phyloP scores from a whole-genome alignment of 257 asterid species.

The Forsythia viridissima region DNA sequence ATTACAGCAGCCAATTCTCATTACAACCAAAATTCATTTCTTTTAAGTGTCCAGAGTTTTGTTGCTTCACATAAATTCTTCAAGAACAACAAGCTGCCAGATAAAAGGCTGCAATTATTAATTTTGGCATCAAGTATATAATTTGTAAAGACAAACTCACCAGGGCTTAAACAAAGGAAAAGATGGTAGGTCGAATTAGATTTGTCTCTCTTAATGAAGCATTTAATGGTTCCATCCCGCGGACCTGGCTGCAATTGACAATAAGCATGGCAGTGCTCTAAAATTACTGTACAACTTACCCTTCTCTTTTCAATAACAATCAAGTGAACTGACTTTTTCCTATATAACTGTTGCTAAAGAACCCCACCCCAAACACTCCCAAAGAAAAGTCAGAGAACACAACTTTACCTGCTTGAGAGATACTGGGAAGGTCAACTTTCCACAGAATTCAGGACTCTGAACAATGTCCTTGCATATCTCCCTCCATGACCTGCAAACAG shows the following conservation, averaged over 20 bases:
- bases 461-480: slow-evolving; percentile 80
- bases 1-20: neutral
- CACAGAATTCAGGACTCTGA: slow-evolving; percentile 58
- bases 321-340: slow-evolving; percentile 1
- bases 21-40: neutral
- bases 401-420: slow-evolving; percentile 74
- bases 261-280: neutral
- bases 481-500: slow-evolving; percentile 90
- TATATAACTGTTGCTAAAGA: neutral
- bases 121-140: neutral
- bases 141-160: slow-evolving; percentile 30
- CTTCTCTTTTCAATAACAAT: slow-evolving; percentile 6
- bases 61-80: neutral
- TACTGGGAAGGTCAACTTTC: slow-evolving; percentile 75
- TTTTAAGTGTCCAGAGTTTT: neutral
- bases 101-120: neutral
- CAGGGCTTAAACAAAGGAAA: slow-evolving; percentile 78
- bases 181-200: slow-evolving; percentile 71
- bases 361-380: neutral
- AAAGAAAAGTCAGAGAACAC: neutral
- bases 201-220: slow-evolving; percentile 84
- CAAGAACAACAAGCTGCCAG: neutral
- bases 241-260: slow-evolving; percentile 66
- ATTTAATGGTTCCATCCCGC: slow-evolving; percentile 80
- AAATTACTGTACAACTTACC: neutral